Base-by-base conservation (phyloP, 2,329 filamentous ascomycete species). In the Pyrenophora tritici-repentis region DNA sequence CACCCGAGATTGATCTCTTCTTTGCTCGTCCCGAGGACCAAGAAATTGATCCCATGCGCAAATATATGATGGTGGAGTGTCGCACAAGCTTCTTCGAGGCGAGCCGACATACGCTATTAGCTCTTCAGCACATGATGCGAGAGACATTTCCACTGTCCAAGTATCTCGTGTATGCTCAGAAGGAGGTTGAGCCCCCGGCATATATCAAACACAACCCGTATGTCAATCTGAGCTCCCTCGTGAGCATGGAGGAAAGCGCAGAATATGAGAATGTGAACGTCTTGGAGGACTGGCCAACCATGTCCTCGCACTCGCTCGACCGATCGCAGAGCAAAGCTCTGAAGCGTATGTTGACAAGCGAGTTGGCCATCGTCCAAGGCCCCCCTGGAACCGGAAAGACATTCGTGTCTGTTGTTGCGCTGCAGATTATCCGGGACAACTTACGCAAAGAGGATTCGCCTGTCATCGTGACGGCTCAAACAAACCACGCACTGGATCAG, bases 401-500 rank as follows among this genome's bases (percentile, higher is more conserved):
- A 0, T 88, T 88, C 58, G 88, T 91, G 0, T 94, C 90, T 0
- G 84, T 93, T 2, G 76, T 86, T 20, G 87, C 88, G 0, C 71
- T 97, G 8, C 84, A 83, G 39, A 78, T 87, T 1, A 76, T 92
- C 45, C 76, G 90, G 0, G 73, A 79, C 1, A 89, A 88, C 45
- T 79, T 83, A 63, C 52, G 53, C 16, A 52, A 67, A 1, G 77
- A 73, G 0, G 84, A 87, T 50, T 81, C 86, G 7, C 89, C 89
- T 0, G 86, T 97, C 24, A 80, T 96, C 16, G 53, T 96, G 3
- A 83, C 91, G 0, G 91, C 90, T 6, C 91, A 96, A 63, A 97
- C 91, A 0, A 97, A 97, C 52, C 91, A 96, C 71, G 91, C 91
- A 0, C 76, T 96, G 0, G 91, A 97, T 61, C 91, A 96, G 66